A percentile compares a stretch with the other conserved stretches of the same genome.
Conservation (phyloP, 805 yeast species). For the Hanseniaspora mollemarum region DNA sequence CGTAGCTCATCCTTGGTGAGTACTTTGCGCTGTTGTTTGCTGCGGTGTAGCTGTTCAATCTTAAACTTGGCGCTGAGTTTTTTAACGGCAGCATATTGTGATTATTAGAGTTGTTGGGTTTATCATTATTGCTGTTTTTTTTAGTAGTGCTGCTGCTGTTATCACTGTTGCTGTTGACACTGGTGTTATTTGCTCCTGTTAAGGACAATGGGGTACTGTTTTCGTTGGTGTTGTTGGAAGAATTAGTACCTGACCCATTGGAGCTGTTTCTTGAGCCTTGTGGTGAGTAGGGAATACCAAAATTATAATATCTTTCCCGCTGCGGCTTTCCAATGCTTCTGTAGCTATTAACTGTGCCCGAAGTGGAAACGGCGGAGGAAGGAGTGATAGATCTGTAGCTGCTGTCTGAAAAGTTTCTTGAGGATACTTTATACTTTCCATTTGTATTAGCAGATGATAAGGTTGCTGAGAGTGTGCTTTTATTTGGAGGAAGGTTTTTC, state of each 20-base stretch:
- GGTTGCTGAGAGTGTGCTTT: background rate
- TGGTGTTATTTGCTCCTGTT: background rate
- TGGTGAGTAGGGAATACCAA: slow-evolving; percentile 12
- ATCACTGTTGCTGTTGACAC: no score
- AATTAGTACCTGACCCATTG: background rate
- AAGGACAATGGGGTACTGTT: background rate
- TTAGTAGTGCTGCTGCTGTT: no score
- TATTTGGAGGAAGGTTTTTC: background rate
- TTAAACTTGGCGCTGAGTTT: background rate
- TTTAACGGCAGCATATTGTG: background rate
- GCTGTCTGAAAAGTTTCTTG: background rate
- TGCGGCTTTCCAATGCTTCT: background rate
- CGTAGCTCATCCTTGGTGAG: background rate
- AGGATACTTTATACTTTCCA: background rate
- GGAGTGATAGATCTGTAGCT: slow-evolving; percentile 14
- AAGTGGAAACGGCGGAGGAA: background rate
- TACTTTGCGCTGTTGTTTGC: background rate
- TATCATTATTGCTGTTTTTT: no score
- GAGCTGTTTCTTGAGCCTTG: background rate
- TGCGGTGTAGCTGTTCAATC: background rate
- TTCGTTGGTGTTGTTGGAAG: background rate
- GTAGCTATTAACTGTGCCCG: background rate
- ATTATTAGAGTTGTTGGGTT: background rate
- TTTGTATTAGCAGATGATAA: background rate
- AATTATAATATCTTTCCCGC: slow-evolving; percentile 7